Evolutionary conservation across 2,329 filamentous ascomycete species (phyloP), one percentile per base, ranked within the genome.

Genomic region (Epichloe sylvatica): DNA sequence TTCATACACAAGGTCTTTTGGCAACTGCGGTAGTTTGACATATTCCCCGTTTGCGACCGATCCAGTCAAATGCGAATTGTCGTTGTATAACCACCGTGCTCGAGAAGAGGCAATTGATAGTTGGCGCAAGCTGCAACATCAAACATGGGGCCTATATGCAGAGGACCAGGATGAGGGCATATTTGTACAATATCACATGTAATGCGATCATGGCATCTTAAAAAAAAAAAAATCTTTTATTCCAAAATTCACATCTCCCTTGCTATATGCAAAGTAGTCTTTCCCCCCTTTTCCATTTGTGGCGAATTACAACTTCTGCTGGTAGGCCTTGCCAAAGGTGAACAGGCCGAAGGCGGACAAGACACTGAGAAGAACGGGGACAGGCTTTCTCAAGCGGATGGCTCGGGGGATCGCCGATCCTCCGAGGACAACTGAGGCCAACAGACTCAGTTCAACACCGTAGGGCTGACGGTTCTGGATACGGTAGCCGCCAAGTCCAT

Each of bases 391-490:
- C 40, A 82, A 77, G 65, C 81, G 86, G 61, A 98, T 81, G 4
- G 89, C 92, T 47, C 92, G 78, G 12, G 92, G 92, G 92, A 52
- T 83, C 2, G 86, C 84, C 40, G 85, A 85, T 19, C 88, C 89
- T 40, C 77, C 91, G 36, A 98, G 76, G 25, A 97, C 70, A n/a
- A 88, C 60, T 0, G 87, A 94, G 4, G 92, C 92, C 41, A 96
- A 73, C 9, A 98, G 76, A n/a, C 84, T 86, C 41, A 95, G 72
- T 68, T 97, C 92, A 57, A 94, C 70, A 54, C 91, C 92, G 65
- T 92, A 95, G 3, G 85, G 65, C 64, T 88, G 77, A 53, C 76
- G 73, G 59, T 80, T 82, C 59, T 84, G 81, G 54, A 95, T 81
- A 52, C 90, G 85, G 62, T 86, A 82, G 55, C 84, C 90, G 54